A percentile compares a stretch with the other conserved stretches of the same genome.
These are phyloP conservation scores for Plasmodium inui DNA, from an alignment of 169 alveolate species.

Conservation along the genomic window DNA sequence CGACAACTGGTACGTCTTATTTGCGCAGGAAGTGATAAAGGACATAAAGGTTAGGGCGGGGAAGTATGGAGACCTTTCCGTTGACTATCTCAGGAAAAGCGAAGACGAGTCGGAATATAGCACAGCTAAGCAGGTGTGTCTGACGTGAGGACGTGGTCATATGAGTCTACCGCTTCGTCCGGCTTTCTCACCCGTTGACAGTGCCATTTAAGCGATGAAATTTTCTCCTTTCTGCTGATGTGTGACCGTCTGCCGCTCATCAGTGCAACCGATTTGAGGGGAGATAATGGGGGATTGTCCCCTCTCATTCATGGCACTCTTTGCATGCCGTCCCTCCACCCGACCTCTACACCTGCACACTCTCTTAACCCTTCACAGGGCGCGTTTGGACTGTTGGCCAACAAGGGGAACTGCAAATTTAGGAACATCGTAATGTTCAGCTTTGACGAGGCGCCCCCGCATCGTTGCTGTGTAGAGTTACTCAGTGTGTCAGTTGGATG, in stretches of 20 bases:
- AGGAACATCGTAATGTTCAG: slow-evolving; percentile 51
- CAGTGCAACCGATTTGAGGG: neutral
- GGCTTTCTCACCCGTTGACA: neutral
- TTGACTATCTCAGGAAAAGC: slow-evolving; percentile 51
- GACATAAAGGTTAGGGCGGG: slow-evolving; percentile 66
- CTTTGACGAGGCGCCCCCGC: neutral
- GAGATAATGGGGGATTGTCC: neutral
- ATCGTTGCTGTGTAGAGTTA: neutral
- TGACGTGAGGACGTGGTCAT: neutral
- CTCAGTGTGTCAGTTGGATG: neutral
- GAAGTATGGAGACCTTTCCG: slow-evolving; percentile 47
- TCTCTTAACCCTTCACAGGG: slow-evolving; percentile 27
- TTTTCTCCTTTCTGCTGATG: neutral
- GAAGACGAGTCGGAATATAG: slow-evolving; percentile 55
- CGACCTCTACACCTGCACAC: neutral
- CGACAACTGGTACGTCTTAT: slow-evolving; percentile 58
- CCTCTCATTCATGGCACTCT: neutral
- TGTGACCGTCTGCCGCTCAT: neutral
- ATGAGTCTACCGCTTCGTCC: neutral
- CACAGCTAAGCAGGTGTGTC: slow-evolving; percentile 33
- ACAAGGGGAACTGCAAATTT: slow-evolving; percentile 69
- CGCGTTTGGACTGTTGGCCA: slow-evolving; percentile 62
- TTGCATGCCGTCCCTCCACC: too few relatives aligned
- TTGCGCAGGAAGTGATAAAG: slow-evolving; percentile 57
- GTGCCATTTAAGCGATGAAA: neutral